A percentile compares a stretch with the other conserved stretches of the same genome.
phyloP scores from a whole-genome alignment of 1,284 basidiomycete species.

The Pisolithus thermaeus region DNA sequence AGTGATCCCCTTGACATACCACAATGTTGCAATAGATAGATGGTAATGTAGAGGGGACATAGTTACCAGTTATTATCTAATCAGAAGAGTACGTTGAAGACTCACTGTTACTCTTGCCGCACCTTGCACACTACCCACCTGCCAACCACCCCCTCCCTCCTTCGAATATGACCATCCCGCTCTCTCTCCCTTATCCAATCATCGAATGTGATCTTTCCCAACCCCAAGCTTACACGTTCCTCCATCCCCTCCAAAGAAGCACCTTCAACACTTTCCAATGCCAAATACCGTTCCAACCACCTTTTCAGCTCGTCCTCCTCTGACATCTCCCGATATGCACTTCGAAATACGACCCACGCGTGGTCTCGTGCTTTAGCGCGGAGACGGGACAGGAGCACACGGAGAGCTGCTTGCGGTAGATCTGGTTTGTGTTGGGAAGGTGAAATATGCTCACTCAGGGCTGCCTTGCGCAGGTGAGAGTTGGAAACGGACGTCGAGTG shows the following conservation, averaged over 20 bases:
- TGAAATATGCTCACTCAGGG: neutral
- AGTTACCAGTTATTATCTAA: conserved; percentile 33
- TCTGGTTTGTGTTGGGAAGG: conserved; percentile 6
- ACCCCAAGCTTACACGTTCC: too few relatives aligned
- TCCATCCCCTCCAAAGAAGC: conserved; percentile 1
- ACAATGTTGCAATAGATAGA: too few relatives aligned
- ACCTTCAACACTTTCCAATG: conserved; percentile 21
- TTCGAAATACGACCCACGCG: conserved; percentile 55
- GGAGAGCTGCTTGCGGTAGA: conserved; percentile 39
- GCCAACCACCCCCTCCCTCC: conserved; percentile 48
- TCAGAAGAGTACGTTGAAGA: too few relatives aligned
- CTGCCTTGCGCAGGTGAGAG: neutral
- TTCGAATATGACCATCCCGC: conserved; percentile 40
- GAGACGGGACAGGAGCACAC: conserved; percentile 39
- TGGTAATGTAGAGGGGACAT: too few relatives aligned
- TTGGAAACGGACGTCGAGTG: neutral
- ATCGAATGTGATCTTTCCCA: conserved; percentile 13
- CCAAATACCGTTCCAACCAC: conserved; percentile 50
- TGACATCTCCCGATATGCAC: conserved; percentile 59
- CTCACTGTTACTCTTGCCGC: conserved; percentile 6
- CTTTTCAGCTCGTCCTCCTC: conserved; percentile 33
- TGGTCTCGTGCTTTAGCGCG: conserved; percentile 45
- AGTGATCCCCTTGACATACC: too few relatives aligned
- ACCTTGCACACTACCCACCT: conserved; percentile 49
- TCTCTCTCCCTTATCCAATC: conserved; percentile 47